phyloP scores from a whole-genome alignment of 23 red algal species.

The Pyropia haitanensis region DNA sequence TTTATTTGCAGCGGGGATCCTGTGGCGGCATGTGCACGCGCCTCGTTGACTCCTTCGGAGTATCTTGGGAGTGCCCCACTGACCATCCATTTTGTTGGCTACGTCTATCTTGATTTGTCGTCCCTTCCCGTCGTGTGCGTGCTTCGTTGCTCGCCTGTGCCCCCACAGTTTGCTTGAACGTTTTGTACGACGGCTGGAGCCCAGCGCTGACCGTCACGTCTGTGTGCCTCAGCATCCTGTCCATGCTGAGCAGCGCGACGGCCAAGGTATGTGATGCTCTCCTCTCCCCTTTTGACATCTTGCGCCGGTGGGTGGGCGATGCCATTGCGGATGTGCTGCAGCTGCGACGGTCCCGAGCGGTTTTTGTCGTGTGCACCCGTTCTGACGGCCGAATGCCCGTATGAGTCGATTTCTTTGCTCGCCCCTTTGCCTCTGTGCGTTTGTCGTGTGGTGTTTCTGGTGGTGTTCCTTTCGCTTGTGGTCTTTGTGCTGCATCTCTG shows the following conservation, averaged over 20 bases:
- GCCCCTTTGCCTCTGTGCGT: too few relatives aligned
- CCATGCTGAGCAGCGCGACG: slow-evolving; percentile 88
- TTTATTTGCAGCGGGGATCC: too few relatives aligned
- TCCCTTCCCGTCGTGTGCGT: neutral
- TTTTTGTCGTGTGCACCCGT: too few relatives aligned
- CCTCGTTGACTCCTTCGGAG: too few relatives aligned
- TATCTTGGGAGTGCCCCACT: neutral
- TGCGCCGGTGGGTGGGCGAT: neutral
- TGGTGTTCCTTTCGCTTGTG: too few relatives aligned
- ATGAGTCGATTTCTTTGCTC: too few relatives aligned
- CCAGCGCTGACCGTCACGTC: slow-evolving; percentile 91
- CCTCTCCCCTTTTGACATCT: neutral
- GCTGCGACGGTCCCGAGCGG: too few relatives aligned
- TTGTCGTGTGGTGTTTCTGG: too few relatives aligned
- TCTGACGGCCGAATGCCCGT: too few relatives aligned
- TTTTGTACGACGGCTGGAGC: slow-evolving; percentile 91
- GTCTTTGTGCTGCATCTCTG: neutral
- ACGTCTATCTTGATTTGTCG: too few relatives aligned
- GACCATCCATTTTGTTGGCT: neutral
- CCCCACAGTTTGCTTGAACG: slow-evolving; percentile 62
- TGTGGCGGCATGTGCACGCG: too few relatives aligned
- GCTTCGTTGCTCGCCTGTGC: neutral
- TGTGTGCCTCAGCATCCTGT: slow-evolving; percentile 81
- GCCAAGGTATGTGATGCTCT: slow-evolving; percentile 13
- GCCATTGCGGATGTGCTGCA: neutral